Evolutionary conservation across 805 yeast species (phyloP), one percentile per base, ranked within the genome.

Genomic region (Candida vartiovaarae): DNA sequence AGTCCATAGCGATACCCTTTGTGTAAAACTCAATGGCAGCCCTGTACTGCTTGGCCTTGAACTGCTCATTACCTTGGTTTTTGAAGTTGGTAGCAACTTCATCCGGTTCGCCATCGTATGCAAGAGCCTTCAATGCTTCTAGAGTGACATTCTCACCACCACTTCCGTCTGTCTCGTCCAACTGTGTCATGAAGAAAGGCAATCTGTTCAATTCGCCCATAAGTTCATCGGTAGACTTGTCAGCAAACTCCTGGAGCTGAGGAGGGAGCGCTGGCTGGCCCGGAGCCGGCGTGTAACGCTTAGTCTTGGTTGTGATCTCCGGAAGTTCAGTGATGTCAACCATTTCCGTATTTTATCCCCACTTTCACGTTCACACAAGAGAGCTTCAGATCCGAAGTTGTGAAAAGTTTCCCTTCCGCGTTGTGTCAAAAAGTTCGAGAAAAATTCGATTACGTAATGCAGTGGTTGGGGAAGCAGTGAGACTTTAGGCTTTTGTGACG

Each of bases 81-180:
- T 89, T 88, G 68, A 90, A 93, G 57, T 89, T 90, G 25, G 77
- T 72, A 4, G 97, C 97, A 32, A 89, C 70, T 57, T 93, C 99
- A 55, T 84, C 81, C 0, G 97, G 96, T 50, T 88, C 95, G 37
- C 98, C 99, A 40, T 93, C 99, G 58, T 87, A 89, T 0, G 95
- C 96, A 53, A 93, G 68, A 5, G 96, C 91, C 58, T 82, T 83
- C 45, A 93, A 71, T 0, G 99, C 99, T 59, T 91, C 98, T 15
- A 93, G 65, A 41, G 78, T 82, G 4, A 71, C 58, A 56, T 85
- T 86, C 36, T 80, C 83, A 30, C 89, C 91, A 38, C 85, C 87
- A 4, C 74, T 81, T 11, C 85, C 89, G 52, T 84, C 88, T 3
- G 80, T 76, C 29, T 78, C 85, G 55, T 84, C 95, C 15, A 88